These are phyloP conservation scores for Earliella scabrosa DNA, from an alignment of 1,284 basidiomycete species.

Conservation along the genomic window DNA sequence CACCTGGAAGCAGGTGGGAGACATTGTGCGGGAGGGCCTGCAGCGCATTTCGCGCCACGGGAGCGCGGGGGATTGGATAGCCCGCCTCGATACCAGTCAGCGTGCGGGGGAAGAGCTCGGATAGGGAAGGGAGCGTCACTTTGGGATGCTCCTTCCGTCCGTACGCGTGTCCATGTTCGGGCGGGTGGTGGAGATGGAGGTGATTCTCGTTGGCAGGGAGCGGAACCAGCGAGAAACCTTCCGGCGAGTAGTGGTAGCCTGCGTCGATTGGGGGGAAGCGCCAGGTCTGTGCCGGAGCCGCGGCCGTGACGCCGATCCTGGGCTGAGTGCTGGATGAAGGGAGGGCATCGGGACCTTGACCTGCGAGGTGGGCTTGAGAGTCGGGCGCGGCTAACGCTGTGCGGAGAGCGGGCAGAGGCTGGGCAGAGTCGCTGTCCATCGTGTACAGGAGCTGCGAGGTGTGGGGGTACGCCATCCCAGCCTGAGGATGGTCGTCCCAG, in stretches of 20 bases:
- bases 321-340: background rate
- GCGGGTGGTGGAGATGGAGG: too few relatives aligned
- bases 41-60: too few relatives aligned
- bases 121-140: constrained; percentile 18
- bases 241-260: background rate
- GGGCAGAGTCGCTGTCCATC: too few relatives aligned
- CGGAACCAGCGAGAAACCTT: background rate
- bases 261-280: background rate
- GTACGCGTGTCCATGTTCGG: background rate
- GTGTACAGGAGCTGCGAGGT: too few relatives aligned
- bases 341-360: background rate
- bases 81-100: background rate
- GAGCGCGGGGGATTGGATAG: background rate
- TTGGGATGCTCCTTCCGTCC: background rate
- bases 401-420: too few relatives aligned
- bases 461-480: background rate
- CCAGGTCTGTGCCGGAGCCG: background rate
- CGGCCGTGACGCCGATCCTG: background rate
- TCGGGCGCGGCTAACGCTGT: too few relatives aligned
- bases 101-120: constrained; percentile 8
- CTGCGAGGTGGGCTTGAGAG: too few relatives aligned
- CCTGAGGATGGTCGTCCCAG: background rate
- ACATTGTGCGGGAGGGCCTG: constrained; percentile 3
- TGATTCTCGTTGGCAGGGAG: too few relatives aligned
- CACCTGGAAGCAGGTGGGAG: too few relatives aligned